Conservation (phyloP, 139 green algal species). For the Chlamydomonas sp. region DNA sequence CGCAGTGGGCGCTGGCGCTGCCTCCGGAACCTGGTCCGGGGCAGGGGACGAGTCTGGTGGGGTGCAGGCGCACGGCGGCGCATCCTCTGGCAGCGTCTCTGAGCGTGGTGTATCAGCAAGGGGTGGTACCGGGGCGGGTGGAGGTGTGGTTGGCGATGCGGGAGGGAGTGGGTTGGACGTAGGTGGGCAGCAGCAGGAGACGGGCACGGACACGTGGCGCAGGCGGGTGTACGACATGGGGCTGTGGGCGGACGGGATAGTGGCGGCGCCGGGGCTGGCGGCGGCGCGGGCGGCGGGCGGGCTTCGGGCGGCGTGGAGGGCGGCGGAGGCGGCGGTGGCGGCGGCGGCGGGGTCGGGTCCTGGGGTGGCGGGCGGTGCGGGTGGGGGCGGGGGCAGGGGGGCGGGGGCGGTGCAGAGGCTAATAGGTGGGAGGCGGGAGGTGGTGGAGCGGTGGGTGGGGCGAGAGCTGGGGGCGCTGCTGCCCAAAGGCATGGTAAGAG, state of each 20-base stretch:
- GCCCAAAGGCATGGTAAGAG: too few species aligned
- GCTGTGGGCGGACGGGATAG: neutral
- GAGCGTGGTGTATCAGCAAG: too few species aligned
- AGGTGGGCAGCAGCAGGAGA: too few species aligned
- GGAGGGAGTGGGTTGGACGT: too few species aligned
- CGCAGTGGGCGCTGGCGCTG: neutral
- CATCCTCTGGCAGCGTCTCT: neutral
- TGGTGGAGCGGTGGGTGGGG: conserved; percentile 1
- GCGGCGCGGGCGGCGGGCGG: neutral
- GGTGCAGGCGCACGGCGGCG: neutral
- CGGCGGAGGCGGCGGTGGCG: neutral
- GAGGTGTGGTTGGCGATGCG: too few species aligned
- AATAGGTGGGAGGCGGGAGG: neutral
- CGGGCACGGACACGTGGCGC: neutral
- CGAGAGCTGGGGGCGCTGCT: conserved; percentile 31
- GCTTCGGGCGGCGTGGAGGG: neutral
- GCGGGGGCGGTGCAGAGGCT: neutral
- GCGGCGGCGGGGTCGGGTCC: neutral
- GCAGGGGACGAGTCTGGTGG: neutral
- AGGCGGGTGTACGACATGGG: conserved; percentile 14
- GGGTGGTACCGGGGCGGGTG: too few species aligned
- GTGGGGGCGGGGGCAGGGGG: neutral
- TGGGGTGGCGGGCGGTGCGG: neutral
- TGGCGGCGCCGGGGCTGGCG: neutral
- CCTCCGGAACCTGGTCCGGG: too few species aligned